Base-by-base conservation (phyloP, 1,284 basidiomycete species). In the Baeospora myosura region DNA sequence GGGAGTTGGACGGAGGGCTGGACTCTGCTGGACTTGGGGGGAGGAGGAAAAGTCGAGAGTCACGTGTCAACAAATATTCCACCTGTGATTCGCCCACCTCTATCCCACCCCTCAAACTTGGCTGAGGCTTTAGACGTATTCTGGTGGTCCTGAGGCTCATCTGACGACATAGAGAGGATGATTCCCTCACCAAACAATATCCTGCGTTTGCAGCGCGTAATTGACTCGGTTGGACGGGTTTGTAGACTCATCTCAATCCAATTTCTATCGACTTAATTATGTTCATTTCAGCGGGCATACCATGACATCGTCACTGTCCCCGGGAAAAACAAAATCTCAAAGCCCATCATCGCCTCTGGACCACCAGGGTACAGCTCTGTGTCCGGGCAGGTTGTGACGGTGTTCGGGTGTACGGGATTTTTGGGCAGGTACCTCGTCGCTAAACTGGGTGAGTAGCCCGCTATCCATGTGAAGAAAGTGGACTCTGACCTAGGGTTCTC, bases 351-450 rank as follows among this genome's bases (percentile, higher is more conserved):
- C 54, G 76, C 81, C 12, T 68, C 78, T 48, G 91, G 90, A 14
- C 74, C 80, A 41, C 81, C 90, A 26, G 92, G 92, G 40, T 82
- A 94, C 55, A 92, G 89, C 57, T 82, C 89, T 5, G 78, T 83
- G 48, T 83, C 83, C 40, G 93, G 93, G 2, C 92, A 94, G 65
- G 79, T 86, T 35, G 95, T 87, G 31, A 99, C 95, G 22, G 94
- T 98, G 42, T 98, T 99, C 68, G 95, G 95, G 25, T 89, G 84
- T 59, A 98, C 94, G 7, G 91, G 94, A 5, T 98, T 98, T 64
- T 70, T 99, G 42, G 95, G 95, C 40, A 72, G 94, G 57, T 98
- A 98, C 66, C 70, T 98, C 40, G 90, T 98, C 36, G 78, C 86
- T 37, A 96, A 96, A 68, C 76, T 96, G 10, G 88, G 88, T 89